Conservation (phyloP, 352 stramenopile genomes). For the Globisporangium mamillatum region DNA sequence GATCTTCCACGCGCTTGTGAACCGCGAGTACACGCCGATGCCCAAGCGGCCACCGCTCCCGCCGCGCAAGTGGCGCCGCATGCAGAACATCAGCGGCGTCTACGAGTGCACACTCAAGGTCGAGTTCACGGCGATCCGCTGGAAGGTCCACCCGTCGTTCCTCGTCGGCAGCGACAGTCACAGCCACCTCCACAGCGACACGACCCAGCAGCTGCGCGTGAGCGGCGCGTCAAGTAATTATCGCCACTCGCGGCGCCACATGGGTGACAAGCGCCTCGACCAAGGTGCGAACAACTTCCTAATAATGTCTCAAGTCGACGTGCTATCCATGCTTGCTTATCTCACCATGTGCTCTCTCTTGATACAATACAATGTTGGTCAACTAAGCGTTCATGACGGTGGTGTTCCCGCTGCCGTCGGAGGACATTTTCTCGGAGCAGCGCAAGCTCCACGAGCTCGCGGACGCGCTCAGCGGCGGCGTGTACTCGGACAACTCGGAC, state of each 20-base stretch:
- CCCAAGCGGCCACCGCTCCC: constrained; percentile 40
- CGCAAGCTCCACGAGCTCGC: constrained; percentile 79
- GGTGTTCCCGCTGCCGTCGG: constrained; percentile 75
- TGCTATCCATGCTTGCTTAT: too few species aligned
- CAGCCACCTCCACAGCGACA: background rate
- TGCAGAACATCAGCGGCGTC: constrained; percentile 51
- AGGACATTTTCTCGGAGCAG: constrained; percentile 84
- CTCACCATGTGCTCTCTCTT: background rate
- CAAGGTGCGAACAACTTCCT: background rate
- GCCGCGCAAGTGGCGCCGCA: constrained; percentile 35
- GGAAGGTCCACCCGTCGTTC: constrained; percentile 34
- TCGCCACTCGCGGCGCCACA: background rate
- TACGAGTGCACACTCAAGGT: constrained; percentile 57
- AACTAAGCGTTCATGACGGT: constrained; percentile 46
- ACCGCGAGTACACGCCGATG: constrained; percentile 53
- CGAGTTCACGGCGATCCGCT: constrained; percentile 47
- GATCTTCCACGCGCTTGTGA: constrained; percentile 66
- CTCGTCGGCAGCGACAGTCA: constrained; percentile 7
- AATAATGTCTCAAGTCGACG: background rate
- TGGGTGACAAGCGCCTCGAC: constrained; percentile 5
- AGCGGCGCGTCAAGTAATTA: constrained; percentile 2
- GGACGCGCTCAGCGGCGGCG: constrained; percentile 56
- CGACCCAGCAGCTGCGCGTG: constrained; percentile 16
- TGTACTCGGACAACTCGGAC: constrained; percentile 40
- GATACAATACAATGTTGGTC: background rate